phyloP scores from a whole-genome alignment of 2,329 filamentous ascomycete species.

The Cladosporium oxysporum region DNA sequence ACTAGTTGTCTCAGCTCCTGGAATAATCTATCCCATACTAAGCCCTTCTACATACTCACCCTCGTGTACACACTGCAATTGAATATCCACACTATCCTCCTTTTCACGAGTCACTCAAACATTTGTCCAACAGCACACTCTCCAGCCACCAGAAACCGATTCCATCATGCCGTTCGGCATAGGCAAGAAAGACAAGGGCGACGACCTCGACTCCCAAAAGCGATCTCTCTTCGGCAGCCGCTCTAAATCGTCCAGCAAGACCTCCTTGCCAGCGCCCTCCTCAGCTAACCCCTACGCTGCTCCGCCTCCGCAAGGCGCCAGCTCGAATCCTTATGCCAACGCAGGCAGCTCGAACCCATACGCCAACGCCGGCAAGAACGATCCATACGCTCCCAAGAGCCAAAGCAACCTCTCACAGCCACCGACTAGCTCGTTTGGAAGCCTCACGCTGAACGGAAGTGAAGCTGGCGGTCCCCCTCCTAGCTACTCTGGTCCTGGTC shows the following conservation, averaged over 20 bases:
- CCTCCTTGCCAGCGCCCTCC: constrained; percentile 43
- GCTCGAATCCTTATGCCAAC: constrained; percentile 29
- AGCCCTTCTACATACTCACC: not conserved
- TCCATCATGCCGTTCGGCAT: constrained; percentile 45
- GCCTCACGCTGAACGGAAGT: constrained; percentile 29
- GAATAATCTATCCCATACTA: constrained; percentile 7
- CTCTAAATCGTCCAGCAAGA: constrained; percentile 53
- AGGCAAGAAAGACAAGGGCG: constrained; percentile 54
- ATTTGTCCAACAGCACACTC: not conserved
- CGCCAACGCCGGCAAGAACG: constrained; percentile 50
- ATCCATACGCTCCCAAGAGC: constrained; percentile 34
- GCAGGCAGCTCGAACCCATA: constrained; percentile 43
- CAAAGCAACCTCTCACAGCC: constrained; percentile 31
- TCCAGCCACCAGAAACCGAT: not conserved
- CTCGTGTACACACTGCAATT: not conserved
- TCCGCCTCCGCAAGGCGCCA: constrained; percentile 35
- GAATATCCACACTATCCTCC: not conserved
- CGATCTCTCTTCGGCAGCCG: constrained; percentile 60
- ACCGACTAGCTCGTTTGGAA: constrained; percentile 35
- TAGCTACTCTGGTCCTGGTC: constrained; percentile 33
- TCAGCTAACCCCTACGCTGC: constrained; percentile 59
- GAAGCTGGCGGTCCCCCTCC: constrained; percentile 38
- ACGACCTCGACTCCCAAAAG: constrained; percentile 55
- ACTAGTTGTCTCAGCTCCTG: constrained; percentile 17
- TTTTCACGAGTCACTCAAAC: not conserved